Evolutionary conservation across 2,329 filamentous ascomycete species (phyloP).

Genomic region (Lasiodiplodia citricola): DNA sequence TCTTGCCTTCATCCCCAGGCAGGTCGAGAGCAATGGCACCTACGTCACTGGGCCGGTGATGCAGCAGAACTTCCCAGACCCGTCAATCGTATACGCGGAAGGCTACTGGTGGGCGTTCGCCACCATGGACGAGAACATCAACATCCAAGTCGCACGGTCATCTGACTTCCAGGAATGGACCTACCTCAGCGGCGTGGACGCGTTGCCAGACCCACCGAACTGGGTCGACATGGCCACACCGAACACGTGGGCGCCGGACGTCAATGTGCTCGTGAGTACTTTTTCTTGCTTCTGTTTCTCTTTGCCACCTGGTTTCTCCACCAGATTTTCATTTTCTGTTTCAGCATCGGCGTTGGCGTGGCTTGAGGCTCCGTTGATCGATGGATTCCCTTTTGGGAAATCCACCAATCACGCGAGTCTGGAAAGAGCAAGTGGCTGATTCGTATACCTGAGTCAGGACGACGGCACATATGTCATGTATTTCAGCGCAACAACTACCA

Average conservation of each 20-base stretch:
- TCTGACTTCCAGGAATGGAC: conserved; percentile 24
- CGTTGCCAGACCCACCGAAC: conserved; percentile 23
- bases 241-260: conserved; percentile 42
- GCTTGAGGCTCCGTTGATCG: neutral
- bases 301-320: neutral
- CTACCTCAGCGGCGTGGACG: conserved; percentile 21
- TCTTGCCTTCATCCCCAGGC: neutral
- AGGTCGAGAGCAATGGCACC: neutral
- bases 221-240: conserved; percentile 28
- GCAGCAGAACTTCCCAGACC: conserved; percentile 17
- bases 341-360: neutral
- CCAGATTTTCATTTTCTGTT: neutral
- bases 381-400: neutral
- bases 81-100: conserved; percentile 12
- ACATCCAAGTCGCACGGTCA: conserved; percentile 26
- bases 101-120: conserved; percentile 26
- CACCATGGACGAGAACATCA: conserved; percentile 14
- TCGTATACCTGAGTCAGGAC: neutral
- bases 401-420: neutral
- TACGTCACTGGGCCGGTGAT: conserved; percentile 23
- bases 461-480: conserved; percentile 62
- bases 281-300: neutral
- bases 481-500: conserved; percentile 59
- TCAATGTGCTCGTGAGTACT: conserved; percentile 30
- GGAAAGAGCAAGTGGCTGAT: neutral